phyloP scores from a whole-genome alignment of 495 filamentous ascomycete genomes.

The Penicillium argentinense region DNA sequence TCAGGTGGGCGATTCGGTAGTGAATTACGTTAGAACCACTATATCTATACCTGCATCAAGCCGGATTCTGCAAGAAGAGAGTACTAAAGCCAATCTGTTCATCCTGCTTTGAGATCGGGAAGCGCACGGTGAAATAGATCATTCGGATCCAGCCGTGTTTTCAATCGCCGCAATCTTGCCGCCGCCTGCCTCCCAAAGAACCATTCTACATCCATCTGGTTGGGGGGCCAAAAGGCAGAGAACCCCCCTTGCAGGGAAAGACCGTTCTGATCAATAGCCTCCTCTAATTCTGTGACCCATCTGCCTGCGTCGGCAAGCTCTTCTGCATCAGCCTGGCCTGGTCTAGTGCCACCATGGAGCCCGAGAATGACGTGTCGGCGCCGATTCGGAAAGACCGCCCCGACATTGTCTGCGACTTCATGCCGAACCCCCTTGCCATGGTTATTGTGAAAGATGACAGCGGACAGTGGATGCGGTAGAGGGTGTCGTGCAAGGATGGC shows the following conservation, averaged over 20 bases:
- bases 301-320: constrained; percentile 5
- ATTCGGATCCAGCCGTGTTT: constrained; percentile 7
- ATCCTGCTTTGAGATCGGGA: constrained; percentile 7
- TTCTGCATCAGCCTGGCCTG: not conserved
- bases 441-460: constrained; percentile 16
- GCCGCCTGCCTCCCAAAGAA: constrained; percentile 2
- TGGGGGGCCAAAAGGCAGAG: constrained; percentile 6
- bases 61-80: not conserved
- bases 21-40: no score
- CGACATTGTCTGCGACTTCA: constrained; percentile 4
- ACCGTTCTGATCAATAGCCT: constrained; percentile 5
- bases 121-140: constrained; percentile 9
- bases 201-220: constrained; percentile 5
- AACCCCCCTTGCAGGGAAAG: constrained; percentile 7
- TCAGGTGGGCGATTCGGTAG: no score
- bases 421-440: constrained; percentile 11
- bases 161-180: constrained; percentile 5
- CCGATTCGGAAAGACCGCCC: constrained; percentile 12
- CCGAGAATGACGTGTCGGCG: constrained; percentile 12
- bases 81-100: not conserved
- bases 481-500: constrained; percentile 11
- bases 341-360: constrained; percentile 3
- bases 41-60: not conserved
- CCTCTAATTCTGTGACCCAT: constrained; percentile 7
- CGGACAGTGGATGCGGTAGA: constrained; percentile 13